Base-by-base conservation (phyloP, 2,329 filamentous ascomycete species). In the Exophiala calicioides region DNA sequence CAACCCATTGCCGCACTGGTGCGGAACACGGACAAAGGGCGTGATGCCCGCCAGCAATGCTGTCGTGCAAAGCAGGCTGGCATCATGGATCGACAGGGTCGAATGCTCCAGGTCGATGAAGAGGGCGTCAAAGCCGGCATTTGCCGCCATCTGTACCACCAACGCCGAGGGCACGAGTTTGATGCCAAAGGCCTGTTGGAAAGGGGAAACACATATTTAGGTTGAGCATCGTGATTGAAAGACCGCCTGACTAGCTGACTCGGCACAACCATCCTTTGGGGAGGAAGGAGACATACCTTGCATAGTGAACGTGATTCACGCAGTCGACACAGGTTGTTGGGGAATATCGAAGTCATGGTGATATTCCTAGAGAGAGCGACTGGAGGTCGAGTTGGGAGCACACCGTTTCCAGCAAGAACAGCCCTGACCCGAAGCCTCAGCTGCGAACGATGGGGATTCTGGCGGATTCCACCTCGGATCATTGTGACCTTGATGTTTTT, bases 91-190 rank as follows among this genome's bases (percentile, higher is more conserved):
- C 0, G 64, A 64, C 3, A 70, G 50, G 3, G 54, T 56, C 3
- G 63, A 62, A 34, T 70, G 67, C 50, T 70, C 67, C 5, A 70
- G 56, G 26, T 71, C 68, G 46, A 71, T 68, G 53, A 70, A 70
- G 0, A 71, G 52, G 5, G 62, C 51, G 38, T 70, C 63, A 39
- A 62, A 69, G 15, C 65, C 65, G 2, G 61, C 62, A 18, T 61
- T 59, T 44, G 62, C 61, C 8, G 67, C 68, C 4, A 68, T 47
- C 16, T 64, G 58, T 8, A 68, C 62, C 3, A 69, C 55, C 13
- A 61, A 52, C 0, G 58, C 39, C 13, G 58, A 62, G 1, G 62
- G 49, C 1, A 61, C 47, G 4, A 68, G 43, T 30, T 60, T 61
- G 43, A 69, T 62, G 23, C 59, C 58, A 19, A 61, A 50, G 3